A percentile compares a stretch with the other conserved stretches of the same genome.
Conservation (phyloP, 2,329 filamentous ascomycete species). For the Drechslerella dactyloides region DNA sequence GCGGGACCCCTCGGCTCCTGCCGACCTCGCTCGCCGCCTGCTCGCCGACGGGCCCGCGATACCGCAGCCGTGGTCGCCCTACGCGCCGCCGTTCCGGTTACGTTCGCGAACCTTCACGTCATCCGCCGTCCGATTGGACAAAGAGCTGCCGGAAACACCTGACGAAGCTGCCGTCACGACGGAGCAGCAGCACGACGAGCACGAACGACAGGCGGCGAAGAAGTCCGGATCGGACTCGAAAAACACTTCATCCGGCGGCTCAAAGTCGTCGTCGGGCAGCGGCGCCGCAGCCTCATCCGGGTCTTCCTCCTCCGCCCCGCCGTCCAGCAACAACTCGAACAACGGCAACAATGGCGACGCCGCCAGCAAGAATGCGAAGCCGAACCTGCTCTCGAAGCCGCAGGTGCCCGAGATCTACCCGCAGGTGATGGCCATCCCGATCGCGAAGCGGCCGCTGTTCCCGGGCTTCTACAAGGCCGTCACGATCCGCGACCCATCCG, state of each 20-base stretch:
- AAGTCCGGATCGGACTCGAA: constrained; percentile 57
- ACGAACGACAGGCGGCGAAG: constrained; percentile 62
- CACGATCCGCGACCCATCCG: constrained; percentile 90
- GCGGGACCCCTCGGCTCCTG: constrained; percentile 11
- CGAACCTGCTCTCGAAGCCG: constrained; percentile 83
- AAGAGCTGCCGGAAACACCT: constrained; percentile 59
- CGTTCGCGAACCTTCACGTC: constrained; percentile 59
- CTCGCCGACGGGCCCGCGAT: constrained; percentile 10
- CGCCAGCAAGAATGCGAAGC: constrained; percentile 65
- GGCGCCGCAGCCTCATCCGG: constrained; percentile 63
- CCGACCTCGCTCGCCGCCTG: constrained; percentile 3
- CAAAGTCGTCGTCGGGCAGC: constrained; percentile 62
- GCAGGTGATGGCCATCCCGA: constrained; percentile 95
- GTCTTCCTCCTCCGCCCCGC: too few relatives aligned
- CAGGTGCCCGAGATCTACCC: constrained; percentile 93
- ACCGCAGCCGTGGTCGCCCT: constrained; percentile 44
- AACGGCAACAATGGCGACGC: constrained; percentile 74
- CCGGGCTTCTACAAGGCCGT: constrained; percentile 99
- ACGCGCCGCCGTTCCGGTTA: constrained; percentile 53
- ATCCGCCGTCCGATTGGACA: constrained; percentile 53
- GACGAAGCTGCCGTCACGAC: constrained; percentile 58
- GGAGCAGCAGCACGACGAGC: constrained; percentile 56
- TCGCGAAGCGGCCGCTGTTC: constrained; percentile 89
- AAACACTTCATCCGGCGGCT: constrained; percentile 59
- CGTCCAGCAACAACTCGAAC: constrained; percentile 58